A percentile compares a stretch with the other conserved stretches of the same genome.
Conservation (phyloP, 331 rosid species). For the Spiraea crenata region DNA sequence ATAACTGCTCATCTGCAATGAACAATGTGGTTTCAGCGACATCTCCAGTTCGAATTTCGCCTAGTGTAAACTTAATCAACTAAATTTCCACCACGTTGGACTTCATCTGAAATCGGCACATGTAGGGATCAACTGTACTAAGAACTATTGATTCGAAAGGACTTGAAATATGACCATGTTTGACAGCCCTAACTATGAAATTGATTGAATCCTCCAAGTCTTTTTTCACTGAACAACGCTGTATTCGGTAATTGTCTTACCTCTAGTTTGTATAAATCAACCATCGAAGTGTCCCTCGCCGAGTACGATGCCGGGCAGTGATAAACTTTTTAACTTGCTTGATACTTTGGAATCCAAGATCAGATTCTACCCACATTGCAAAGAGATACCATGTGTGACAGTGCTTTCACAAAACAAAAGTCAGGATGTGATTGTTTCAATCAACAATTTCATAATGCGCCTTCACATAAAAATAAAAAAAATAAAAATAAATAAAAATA, state of each 20-base stretch:
- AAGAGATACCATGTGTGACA: background rate
- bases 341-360: background rate
- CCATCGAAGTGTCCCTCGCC: no score
- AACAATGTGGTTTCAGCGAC: background rate
- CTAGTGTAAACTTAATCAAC: background rate
- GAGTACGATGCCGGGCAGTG: background rate
- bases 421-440: background rate
- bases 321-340: background rate
- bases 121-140: background rate
- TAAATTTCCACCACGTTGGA: background rate
- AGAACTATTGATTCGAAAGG: no score
- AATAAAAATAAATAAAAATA: no score
- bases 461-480: background rate
- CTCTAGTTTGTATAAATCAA: no score
- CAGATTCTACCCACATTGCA: constrained; percentile 5
- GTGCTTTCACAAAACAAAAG: constrained; percentile 2
- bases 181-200: no score
- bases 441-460: background rate
- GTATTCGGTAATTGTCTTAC: no score
- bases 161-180: no score
- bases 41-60: background rate
- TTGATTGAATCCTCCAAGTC: no score
- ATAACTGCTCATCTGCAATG: background rate
- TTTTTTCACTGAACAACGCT: no score
- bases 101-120: background rate